Conservation (phyloP, 352 stramenopile genomes). For the Globisporangium solare region DNA sequence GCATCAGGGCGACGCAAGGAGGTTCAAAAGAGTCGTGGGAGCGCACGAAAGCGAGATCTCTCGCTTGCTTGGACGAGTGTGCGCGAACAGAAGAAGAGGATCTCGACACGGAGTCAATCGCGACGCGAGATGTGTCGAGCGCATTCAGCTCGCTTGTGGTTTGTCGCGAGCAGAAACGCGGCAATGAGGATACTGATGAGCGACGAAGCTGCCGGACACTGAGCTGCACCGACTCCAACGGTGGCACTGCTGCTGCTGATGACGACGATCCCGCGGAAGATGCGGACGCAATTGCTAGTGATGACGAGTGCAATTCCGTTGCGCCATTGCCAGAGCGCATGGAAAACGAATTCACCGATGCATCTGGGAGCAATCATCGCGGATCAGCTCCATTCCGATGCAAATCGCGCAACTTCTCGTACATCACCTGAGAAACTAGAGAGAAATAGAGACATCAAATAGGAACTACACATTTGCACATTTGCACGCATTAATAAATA, state of each 20-base stretch:
- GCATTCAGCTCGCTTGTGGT: neutral
- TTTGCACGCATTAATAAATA: no score
- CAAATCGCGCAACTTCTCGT: neutral
- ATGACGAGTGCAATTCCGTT: neutral
- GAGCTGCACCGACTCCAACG: constrained; percentile 7
- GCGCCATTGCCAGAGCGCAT: neutral
- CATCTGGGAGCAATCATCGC: neutral
- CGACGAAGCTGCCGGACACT: constrained; percentile 10
- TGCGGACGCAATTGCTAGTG: neutral
- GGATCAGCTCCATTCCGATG: constrained; percentile 11
- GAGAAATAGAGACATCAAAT: neutral
- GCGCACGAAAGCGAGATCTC: neutral
- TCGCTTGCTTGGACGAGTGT: constrained; percentile 5
- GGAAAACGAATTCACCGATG: neutral
- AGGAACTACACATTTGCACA: no score
- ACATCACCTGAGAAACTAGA: neutral
- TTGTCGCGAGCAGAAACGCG: neutral
- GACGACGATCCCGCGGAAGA: neutral
- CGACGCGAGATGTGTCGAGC: neutral
- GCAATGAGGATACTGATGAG: constrained; percentile 2
- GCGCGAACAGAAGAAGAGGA: neutral
- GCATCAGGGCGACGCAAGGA: neutral
- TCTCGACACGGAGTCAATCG: neutral
- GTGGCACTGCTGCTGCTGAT: neutral
- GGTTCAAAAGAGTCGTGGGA: neutral